These are phyloP conservation scores for Prunella vulgaris DNA, from an alignment of 257 asterid genomes.

Conservation along the genomic window DNA sequence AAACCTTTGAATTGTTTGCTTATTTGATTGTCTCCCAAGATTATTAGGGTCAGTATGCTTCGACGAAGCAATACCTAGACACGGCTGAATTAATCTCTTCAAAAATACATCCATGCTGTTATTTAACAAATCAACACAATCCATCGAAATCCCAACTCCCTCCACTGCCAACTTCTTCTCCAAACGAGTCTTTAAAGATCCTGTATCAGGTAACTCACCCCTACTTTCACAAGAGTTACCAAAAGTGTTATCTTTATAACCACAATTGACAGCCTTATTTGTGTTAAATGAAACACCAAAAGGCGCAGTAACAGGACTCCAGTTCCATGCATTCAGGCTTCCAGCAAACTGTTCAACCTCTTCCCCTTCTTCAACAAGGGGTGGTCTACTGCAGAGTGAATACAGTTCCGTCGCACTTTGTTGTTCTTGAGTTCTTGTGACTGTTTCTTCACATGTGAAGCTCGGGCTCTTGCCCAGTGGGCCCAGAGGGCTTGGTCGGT, in stretches of 20 bases:
- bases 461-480: conserved; percentile 75
- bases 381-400: conserved; percentile 76
- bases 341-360: conserved; percentile 80
- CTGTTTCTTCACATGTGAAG: conserved; percentile 51
- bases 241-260: conserved; percentile 13
- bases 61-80: conserved; percentile 48
- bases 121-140: conserved; percentile 60
- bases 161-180: conserved; percentile 55
- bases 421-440: conserved; percentile 54
- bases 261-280: conserved; percentile 30
- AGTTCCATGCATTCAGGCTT: conserved; percentile 38
- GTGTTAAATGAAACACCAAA: conserved; percentile 50
- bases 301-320: conserved; percentile 75
- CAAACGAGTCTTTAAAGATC: conserved; percentile 43
- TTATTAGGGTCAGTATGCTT: conserved; percentile 15
- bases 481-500: conserved; percentile 86
- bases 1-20: conserved; percentile 17
- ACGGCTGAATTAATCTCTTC: conserved; percentile 66
- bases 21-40: conserved; percentile 18
- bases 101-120: conserved; percentile 56
- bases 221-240: conserved; percentile 36
- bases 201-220: conserved; percentile 57
- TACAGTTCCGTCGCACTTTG: conserved; percentile 69
- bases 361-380: conserved; percentile 76
- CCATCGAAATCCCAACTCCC: conserved; percentile 66